These are phyloP conservation scores for Leccinellum albellum DNA, from an alignment of 768 basidiomycete species.

Conservation along the genomic window DNA sequence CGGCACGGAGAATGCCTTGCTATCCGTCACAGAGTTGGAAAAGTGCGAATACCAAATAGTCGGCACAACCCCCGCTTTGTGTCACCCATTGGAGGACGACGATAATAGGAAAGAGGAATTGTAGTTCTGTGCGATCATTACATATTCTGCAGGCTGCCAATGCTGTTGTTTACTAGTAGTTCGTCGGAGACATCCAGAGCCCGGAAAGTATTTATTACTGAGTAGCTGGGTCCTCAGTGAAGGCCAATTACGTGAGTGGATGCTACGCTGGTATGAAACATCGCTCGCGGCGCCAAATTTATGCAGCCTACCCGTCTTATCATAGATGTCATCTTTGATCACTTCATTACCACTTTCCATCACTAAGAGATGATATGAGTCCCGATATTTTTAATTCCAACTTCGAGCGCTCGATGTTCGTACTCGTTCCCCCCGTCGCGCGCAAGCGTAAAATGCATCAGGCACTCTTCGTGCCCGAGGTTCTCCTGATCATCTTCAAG, in stretches of 20 bases:
- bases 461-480: slow-evolving; percentile 18
- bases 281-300: neutral
- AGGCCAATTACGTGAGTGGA: neutral
- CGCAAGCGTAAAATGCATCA: slow-evolving; percentile 11
- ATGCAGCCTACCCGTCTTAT: neutral
- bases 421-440: slow-evolving; percentile 4
- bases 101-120: slow-evolving; percentile 27
- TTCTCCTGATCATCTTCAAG: slow-evolving; percentile 22
- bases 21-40: slow-evolving; percentile 82
- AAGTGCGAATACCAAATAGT: slow-evolving; percentile 94
- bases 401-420: neutral
- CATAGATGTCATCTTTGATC: too few species aligned
- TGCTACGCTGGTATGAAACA: neutral
- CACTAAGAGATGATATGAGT: neutral
- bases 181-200: neutral
- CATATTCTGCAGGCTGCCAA: neutral
- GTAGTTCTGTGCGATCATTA: slow-evolving; percentile 10
- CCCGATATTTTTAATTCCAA: neutral
- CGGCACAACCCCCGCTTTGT: slow-evolving; percentile 82
- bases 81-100: slow-evolving; percentile 42
- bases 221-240: too few species aligned
- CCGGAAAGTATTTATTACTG: neutral
- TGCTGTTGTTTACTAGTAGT: neutral
- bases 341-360: too few species aligned
- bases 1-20: slow-evolving; percentile 78